A percentile compares a stretch with the other conserved stretches of the same genome.
Evolutionary conservation across 805 yeast species (phyloP).

Genomic region (Cyberlindnera mycetangii): DNA sequence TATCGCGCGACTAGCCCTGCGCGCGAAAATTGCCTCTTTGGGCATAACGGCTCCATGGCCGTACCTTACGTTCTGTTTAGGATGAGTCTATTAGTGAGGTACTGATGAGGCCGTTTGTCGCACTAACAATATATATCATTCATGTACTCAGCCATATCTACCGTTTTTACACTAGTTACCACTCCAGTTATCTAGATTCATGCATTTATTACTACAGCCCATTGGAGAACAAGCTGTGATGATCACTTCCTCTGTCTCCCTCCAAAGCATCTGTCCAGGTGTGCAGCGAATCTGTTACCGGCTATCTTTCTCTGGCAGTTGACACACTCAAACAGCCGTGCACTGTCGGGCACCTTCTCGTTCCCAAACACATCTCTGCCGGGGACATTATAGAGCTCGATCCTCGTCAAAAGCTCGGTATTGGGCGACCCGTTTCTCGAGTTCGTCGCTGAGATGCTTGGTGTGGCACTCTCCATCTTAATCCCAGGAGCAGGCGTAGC

Average conservation of each 20-base stretch:
- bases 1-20: background rate
- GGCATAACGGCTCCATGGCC: too few species aligned
- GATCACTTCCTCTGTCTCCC: conserved; percentile 51
- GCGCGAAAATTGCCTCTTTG: background rate
- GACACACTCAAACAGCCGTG: conserved; percentile 68
- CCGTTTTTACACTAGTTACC: background rate
- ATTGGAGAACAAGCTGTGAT: too few species aligned
- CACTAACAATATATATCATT: too few species aligned
- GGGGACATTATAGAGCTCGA: conserved; percentile 17
- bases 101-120: too few species aligned
- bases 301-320: conserved; percentile 86
- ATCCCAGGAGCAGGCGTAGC: conserved; percentile 5
- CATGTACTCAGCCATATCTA: too few species aligned
- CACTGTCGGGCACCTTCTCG: conserved; percentile 47
- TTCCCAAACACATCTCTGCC: conserved; percentile 47
- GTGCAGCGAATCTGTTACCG: conserved; percentile 90
- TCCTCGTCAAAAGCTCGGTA: conserved; percentile 18
- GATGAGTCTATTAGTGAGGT: too few species aligned
- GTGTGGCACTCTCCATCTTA: conserved; percentile 10
- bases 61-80: too few species aligned
- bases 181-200: background rate
- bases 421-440: conserved; percentile 21
- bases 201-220: too few species aligned
- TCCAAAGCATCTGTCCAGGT: conserved; percentile 83
- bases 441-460: conserved; percentile 9